Base-by-base conservation (phyloP, 257 asterid species). In the Primulina huaijiensis region DNA sequence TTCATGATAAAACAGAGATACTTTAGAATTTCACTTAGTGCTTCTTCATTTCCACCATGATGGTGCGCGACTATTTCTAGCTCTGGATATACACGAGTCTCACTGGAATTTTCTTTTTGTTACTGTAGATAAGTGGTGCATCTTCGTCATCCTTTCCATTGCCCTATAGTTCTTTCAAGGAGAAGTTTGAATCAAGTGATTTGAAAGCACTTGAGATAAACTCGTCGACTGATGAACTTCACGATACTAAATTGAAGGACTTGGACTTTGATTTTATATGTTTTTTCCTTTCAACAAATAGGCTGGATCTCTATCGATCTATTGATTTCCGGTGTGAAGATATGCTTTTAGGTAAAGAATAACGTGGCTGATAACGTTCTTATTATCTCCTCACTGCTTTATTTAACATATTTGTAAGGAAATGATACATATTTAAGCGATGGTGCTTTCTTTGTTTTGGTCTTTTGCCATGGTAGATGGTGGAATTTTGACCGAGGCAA, bases 271-370 rank as follows among this genome's bases (percentile, higher is more conserved):
- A 91, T 37, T 94, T 94, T 76, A 74, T 76, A 71, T 91, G 97
- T 84, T 84, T 87, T 83, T 94, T 94, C 85, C 99, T 94, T 66
- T 80, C 97, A 50, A 80, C 91, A 73, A 87, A 81, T 67, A 85
- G 99, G 80, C 67, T 85, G 77, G 96, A 91, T 72, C 90, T 94
- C 71, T 94, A 94, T 72, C 77, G 96, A 80, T 80, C 99, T 78
- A 86, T 94, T 74, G 97, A 94, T 80, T 78, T 82, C 80, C 95
- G 99, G 38, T 94, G 99, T 75, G 97, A 94, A 80, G 89, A 90
- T 77, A 94, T 94, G 99, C 89, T 89, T 74, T 74, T 82, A 88
- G 97, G 99, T 91, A 80, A 68, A 57, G 19, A 11, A 64, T 43
- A 57, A 53, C 56, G n/a, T 60, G 68, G 21, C 58, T 64, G 37